Conservation (phyloP, 352 stramenopile species). For the Globisporangium paddicum region DNA sequence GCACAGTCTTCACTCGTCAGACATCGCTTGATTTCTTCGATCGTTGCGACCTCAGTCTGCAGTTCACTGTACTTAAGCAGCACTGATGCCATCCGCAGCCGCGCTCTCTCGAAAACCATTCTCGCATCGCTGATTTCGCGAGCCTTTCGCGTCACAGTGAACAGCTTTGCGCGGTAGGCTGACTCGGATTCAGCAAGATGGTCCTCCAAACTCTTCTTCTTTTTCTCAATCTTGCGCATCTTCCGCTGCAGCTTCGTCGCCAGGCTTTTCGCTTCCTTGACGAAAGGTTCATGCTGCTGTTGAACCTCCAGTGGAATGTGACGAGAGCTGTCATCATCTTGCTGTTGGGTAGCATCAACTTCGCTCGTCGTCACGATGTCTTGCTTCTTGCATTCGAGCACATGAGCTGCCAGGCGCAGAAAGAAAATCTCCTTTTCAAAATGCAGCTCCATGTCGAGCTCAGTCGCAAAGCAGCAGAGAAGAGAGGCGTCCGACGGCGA, state of each 20-base stretch:
- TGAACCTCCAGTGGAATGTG: neutral
- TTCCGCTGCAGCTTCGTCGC: constrained; percentile 39
- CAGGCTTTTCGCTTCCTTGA: constrained; percentile 16
- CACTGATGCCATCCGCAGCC: constrained; percentile 25
- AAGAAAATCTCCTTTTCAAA: constrained; percentile 43
- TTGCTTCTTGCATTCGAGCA: neutral
- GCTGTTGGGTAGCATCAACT: neutral
- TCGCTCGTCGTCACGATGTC: constrained; percentile 2
- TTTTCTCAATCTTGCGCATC: constrained; percentile 52
- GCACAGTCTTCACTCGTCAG: constrained; percentile 10
- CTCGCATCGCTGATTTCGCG: constrained; percentile 27
- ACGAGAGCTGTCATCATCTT: neutral
- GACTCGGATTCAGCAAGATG: constrained; percentile 23
- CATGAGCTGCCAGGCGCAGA: constrained; percentile 23
- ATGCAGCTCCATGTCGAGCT: constrained; percentile 39
- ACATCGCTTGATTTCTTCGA: constrained; percentile 19
- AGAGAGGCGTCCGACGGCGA: constrained; percentile 11
- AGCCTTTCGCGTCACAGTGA: constrained; percentile 9
- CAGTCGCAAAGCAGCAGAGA: constrained; percentile 39
- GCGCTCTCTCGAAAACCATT: constrained; percentile 26
- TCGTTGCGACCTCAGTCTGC: constrained; percentile 5
- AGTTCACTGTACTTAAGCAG: constrained; percentile 38
- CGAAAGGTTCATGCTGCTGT: constrained; percentile 3
- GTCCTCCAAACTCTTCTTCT: constrained; percentile 26
- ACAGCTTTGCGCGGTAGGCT: constrained; percentile 25